Conservation (phyloP, 1,284 basidiomycete species). For the Limonomyces culmigenus region DNA sequence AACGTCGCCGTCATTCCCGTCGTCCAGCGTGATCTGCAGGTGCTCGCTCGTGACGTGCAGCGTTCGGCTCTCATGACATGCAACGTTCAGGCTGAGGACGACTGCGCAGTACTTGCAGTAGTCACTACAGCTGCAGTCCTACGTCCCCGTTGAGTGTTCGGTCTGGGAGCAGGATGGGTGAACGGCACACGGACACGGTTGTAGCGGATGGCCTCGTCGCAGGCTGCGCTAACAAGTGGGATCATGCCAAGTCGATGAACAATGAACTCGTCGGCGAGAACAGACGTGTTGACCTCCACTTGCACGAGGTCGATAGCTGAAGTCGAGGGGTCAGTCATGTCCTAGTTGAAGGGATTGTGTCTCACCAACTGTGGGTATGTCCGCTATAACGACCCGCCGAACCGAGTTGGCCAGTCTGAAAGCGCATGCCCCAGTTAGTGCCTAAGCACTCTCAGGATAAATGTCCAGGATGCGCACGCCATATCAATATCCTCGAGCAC, state of each 20-base stretch:
- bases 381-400: slow-evolving; percentile 85
- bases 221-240: slow-evolving; percentile 74
- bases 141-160: neutral
- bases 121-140: slow-evolving; percentile 78
- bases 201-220: slow-evolving; percentile 73
- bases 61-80: slow-evolving; percentile 51
- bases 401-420: slow-evolving; percentile 76
- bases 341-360: neutral
- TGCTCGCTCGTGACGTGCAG: slow-evolving; percentile 74
- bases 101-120: slow-evolving; percentile 75
- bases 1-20: slow-evolving; percentile 17
- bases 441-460: slow-evolving; percentile 2
- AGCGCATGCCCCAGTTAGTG: slow-evolving; percentile 8
- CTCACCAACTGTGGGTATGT: slow-evolving; percentile 85
- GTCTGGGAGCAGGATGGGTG: neutral
- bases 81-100: slow-evolving; percentile 52
- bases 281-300: slow-evolving; percentile 82
- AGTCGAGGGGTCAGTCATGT: slow-evolving; percentile 4
- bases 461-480: slow-evolving; percentile 32
- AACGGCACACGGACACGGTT: slow-evolving; percentile 37
- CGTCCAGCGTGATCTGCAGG: slow-evolving; percentile 45
- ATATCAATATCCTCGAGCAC: slow-evolving; percentile 87
- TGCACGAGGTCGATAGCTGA: slow-evolving; percentile 95
- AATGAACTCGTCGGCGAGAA: slow-evolving; percentile 94
- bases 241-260: slow-evolving; percentile 93